Evolutionary conservation across 345 rosid genomes (phyloP).

Genomic region (Moricandia moricandioides): DNA sequence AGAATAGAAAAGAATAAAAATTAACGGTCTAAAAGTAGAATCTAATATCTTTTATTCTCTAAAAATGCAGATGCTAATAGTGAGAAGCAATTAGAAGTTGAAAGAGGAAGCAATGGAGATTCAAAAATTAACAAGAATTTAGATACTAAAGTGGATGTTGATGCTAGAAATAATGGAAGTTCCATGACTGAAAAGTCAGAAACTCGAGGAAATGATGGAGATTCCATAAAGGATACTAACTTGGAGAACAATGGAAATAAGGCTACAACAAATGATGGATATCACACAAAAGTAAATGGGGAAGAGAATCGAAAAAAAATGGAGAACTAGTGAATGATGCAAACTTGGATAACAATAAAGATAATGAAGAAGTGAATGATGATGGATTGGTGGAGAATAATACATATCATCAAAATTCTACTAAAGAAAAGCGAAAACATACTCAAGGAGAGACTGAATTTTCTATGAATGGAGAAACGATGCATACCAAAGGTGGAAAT

Average conservation of each 20-base stretch:
- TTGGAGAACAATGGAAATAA: background rate
- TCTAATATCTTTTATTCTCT: background rate
- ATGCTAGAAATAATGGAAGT: background rate
- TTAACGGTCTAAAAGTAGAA: background rate
- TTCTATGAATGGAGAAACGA: background rate
- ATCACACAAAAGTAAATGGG: background rate
- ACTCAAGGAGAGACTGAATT: background rate
- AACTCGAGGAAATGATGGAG: background rate
- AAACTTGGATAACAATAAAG: background rate
- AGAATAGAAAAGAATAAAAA: background rate
- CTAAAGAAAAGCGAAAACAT: slow-evolving; percentile 9
- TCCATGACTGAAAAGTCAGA: background rate
- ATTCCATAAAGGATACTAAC: background rate
- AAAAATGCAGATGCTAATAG: background rate
- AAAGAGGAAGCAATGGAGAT: background rate
- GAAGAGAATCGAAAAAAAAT: background rate
- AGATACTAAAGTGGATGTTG: background rate
- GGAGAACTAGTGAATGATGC: slow-evolving; percentile 2
- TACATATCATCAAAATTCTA: background rate
- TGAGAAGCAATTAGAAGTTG: background rate
- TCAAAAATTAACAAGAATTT: background rate
- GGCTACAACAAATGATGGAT: background rate
- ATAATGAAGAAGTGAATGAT: background rate
- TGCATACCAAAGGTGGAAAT: background rate
- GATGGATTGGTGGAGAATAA: background rate